Base-by-base conservation (phyloP, 495 filamentous ascomycete genomes). In the Podospora bellae-mahoneyi region DNA sequence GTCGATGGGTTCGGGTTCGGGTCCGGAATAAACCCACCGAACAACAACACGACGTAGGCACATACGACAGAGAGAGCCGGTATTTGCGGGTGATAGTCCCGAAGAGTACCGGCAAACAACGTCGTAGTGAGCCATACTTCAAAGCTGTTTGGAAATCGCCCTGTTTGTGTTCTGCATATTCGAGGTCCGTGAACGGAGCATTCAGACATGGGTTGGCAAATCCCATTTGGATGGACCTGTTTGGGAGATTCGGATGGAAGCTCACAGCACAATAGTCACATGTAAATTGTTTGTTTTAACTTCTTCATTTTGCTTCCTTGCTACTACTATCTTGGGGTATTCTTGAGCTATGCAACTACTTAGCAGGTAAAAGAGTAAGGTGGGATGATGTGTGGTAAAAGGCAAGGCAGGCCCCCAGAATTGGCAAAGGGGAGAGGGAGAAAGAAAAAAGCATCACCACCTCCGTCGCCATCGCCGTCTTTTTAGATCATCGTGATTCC, bases 401-500 rank as follows among this genome's bases (percentile, higher is more conserved):
- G 39, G 39, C 39, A 48, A 48, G 39, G 39, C 39, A 48, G 39
- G 39, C 39, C 39, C 3, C 39, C 0, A 16, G 15, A 16, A 5
- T 48, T 16, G 15, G 39, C 39, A 27, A 5, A 58, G 23, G 18
- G 20, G 10, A 26, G 13, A 20, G 20, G 10, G 20, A 20, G 23
- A 20, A 58, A 58, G 10, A 58, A 20, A 58, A 58, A 58, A 58
- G 18, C 56, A 58, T 58, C 56, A 58, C 56, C 19, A 18, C 56
- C 23, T 23, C 23, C 30, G 7, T 32, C 7, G 30, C 20, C 23
- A 23, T 23, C 20, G 54, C 56, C 23, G 6, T 20, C 4, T 20
- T 58, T 20, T 58, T 2, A 58, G 1, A 27, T 58, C 6, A 20
- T 20, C 56, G 56, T 58, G 23, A 27, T 58, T 58, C 56, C 56